These are phyloP conservation scores for Candida cerambycidarum DNA, from an alignment of 805 yeast genomes.

Conservation along the genomic window DNA sequence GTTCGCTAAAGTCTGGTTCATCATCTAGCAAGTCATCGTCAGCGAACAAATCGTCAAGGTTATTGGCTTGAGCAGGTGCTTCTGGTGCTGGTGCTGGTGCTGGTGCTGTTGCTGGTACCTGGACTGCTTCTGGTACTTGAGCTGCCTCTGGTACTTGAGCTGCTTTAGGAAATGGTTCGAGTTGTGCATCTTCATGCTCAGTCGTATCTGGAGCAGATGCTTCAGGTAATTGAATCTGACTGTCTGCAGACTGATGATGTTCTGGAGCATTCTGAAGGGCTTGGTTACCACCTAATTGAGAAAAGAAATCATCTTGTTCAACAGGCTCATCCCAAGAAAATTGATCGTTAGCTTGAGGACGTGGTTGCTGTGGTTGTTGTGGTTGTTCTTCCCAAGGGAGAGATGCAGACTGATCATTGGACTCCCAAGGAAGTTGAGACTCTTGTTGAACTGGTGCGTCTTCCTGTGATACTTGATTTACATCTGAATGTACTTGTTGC, in stretches of 20 bases:
- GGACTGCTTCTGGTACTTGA: too few relatives aligned
- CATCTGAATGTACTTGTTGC: too few relatives aligned
- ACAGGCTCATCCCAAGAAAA: constrained; percentile 4
- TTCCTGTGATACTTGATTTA: too few relatives aligned
- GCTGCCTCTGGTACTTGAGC: too few relatives aligned
- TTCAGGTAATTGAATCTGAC: too few relatives aligned
- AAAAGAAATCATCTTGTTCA: constrained; percentile 1
- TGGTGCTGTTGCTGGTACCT: too few relatives aligned
- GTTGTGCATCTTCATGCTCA: too few relatives aligned
- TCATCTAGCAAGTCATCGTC: constrained; percentile 22
- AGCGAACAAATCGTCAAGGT: constrained; percentile 11
- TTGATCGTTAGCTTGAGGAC: neutral
- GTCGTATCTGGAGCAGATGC: too few relatives aligned
- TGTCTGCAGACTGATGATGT: too few relatives aligned
- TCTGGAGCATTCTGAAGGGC: constrained; percentile 9
- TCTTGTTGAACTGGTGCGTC: constrained; percentile 9
- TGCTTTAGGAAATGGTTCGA: neutral
- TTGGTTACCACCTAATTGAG: neutral
- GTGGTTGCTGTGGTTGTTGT: neutral
- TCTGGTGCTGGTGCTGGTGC: too few relatives aligned
- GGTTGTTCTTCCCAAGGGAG: neutral
- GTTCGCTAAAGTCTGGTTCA: constrained; percentile 11
- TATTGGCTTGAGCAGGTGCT: too few relatives aligned
- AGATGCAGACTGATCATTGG: neutral
- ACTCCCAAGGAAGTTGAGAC: constrained; percentile 4